These are phyloP conservation scores for Apiotrichum laibachii DNA, from an alignment of 1,284 basidiomycete genomes.

Conservation along the genomic window DNA sequence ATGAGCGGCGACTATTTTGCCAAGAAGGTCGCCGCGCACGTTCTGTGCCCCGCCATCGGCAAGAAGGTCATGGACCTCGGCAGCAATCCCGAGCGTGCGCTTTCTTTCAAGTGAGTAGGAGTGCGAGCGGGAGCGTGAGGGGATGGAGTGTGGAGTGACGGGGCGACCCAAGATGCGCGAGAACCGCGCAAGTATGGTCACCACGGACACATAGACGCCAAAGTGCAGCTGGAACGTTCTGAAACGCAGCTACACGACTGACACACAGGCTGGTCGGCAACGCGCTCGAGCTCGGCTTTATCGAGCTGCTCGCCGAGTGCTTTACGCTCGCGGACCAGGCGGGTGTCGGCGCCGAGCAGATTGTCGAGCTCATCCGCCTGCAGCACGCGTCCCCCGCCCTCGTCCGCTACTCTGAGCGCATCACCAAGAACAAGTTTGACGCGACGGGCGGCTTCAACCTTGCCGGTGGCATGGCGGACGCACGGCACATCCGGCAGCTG, in stretches of 20 bases:
- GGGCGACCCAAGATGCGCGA: no score
- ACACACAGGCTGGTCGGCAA: slow-evolving; percentile 44
- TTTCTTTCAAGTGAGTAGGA: slow-evolving; percentile 71
- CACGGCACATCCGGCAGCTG: slow-evolving; percentile 55
- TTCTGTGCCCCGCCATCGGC: slow-evolving; percentile 70
- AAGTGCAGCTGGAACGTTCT: no score
- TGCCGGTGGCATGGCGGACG: slow-evolving; percentile 83
- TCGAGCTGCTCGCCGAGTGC: slow-evolving; percentile 76
- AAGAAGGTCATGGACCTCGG: slow-evolving; percentile 62
- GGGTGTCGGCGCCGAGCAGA: slow-evolving; percentile 65
- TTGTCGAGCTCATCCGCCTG: slow-evolving; percentile 60
- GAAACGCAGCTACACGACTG: background rate
- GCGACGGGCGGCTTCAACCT: slow-evolving; percentile 78
- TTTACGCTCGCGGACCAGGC: slow-evolving; percentile 81
- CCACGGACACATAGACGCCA: no score
- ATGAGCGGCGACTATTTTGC: slow-evolving; percentile 80
- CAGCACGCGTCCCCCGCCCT: slow-evolving; percentile 42
- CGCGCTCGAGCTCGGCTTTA: slow-evolving; percentile 50
- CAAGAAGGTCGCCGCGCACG: slow-evolving; percentile 74
- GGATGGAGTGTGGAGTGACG: no score
- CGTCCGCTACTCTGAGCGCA: slow-evolving; percentile 32
- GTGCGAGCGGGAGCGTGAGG: background rate
- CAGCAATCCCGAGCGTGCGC: slow-evolving; percentile 57
- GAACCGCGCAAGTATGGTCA: no score
- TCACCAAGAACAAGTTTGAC: slow-evolving; percentile 63